Evolutionary conservation across 1,284 basidiomycete genomes (phyloP).

Genomic region (Trametes pubescens): DNA sequence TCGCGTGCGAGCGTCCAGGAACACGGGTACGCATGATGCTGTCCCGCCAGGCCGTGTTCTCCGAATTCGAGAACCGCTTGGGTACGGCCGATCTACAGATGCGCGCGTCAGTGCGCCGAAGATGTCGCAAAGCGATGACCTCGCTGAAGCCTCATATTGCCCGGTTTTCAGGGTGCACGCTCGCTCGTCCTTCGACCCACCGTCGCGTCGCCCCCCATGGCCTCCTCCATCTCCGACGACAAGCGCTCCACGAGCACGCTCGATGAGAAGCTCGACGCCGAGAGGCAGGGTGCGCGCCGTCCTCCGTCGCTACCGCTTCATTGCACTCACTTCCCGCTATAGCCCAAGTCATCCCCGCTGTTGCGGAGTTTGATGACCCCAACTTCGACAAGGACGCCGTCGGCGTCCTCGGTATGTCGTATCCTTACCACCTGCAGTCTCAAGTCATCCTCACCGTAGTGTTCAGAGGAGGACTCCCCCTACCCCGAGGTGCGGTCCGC

Average conservation of each 20-base stretch:
- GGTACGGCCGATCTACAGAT: slow-evolving; percentile 11
- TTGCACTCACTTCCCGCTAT: background rate
- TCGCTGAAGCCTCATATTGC: slow-evolving; percentile 14
- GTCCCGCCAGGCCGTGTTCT: slow-evolving; percentile 2
- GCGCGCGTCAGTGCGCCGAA: slow-evolving; percentile 17
- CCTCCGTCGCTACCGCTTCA: no score
- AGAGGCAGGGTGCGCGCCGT: slow-evolving; percentile 34
- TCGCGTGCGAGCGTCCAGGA: slow-evolving; percentile 17
- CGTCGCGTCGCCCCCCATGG: slow-evolving; percentile 40
- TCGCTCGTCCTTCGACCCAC: slow-evolving; percentile 26
- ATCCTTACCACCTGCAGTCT: background rate
- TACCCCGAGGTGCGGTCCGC: slow-evolving; percentile 84
- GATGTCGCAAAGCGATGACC: slow-evolving; percentile 7
- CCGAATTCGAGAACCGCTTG: slow-evolving; percentile 12
- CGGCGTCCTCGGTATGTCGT: slow-evolving; percentile 35
- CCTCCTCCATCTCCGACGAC: slow-evolving; percentile 35
- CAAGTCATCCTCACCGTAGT: background rate
- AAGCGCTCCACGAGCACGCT: slow-evolving; percentile 36
- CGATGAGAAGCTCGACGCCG: slow-evolving; percentile 42
- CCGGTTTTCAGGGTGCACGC: background rate
- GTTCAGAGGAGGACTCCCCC: slow-evolving; percentile 62
- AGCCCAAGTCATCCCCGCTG: slow-evolving; percentile 18
- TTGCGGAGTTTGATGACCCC: slow-evolving; percentile 67
- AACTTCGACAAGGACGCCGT: slow-evolving; percentile 62
- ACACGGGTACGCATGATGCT: slow-evolving; percentile 22